Conservation (phyloP, 2,329 filamentous ascomycete genomes). For the Emmonsia crescens region DNA sequence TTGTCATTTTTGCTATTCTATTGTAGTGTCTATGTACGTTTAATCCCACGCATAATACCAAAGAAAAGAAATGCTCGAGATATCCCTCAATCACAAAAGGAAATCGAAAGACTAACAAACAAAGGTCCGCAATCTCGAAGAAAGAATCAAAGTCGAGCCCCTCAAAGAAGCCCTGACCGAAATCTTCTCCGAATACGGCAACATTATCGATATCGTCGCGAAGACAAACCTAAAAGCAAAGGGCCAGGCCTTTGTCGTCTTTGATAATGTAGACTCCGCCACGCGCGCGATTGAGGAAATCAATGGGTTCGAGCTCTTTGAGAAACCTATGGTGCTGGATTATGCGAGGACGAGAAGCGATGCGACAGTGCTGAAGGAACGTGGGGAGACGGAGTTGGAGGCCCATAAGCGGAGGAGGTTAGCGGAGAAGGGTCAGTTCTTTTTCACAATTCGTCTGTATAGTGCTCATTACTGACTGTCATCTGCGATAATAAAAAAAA, state of each 20-base stretch:
- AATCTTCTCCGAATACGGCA: slow-evolving; percentile 83
- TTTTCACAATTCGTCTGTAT: not conserved
- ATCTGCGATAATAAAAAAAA: not conserved
- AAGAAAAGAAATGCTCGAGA: not conserved
- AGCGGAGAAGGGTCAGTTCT: slow-evolving; percentile 68
- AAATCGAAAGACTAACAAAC: not conserved
- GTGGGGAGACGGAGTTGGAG: slow-evolving; percentile 73
- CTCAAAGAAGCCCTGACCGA: slow-evolving; percentile 62
- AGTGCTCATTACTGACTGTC: not conserved
- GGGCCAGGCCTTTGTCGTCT: slow-evolving; percentile 92
- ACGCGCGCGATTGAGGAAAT: slow-evolving; percentile 73
- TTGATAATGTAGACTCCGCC: slow-evolving; percentile 70
- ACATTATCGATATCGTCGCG: slow-evolving; percentile 70
- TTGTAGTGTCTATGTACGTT: slow-evolving; percentile 32
- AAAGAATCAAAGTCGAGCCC: slow-evolving; percentile 71
- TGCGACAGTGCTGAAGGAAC: slow-evolving; percentile 65
- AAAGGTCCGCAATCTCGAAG: slow-evolving; percentile 72
- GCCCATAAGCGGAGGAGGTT: slow-evolving; percentile 71
- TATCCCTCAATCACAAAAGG: not conserved
- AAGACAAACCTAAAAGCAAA: slow-evolving; percentile 87
- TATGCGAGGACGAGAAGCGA: slow-evolving; percentile 78
- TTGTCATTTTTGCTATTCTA: not conserved
- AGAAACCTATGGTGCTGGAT: slow-evolving; percentile 76
- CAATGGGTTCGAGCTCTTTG: slow-evolving; percentile 86
- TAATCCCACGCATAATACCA: slow-evolving; percentile 7